Percentiles rank a stretch among this genome's conserved stretches.
phyloP scores from a whole-genome alignment of 2,329 filamentous ascomycete species.

The Claviceps sp. region DNA sequence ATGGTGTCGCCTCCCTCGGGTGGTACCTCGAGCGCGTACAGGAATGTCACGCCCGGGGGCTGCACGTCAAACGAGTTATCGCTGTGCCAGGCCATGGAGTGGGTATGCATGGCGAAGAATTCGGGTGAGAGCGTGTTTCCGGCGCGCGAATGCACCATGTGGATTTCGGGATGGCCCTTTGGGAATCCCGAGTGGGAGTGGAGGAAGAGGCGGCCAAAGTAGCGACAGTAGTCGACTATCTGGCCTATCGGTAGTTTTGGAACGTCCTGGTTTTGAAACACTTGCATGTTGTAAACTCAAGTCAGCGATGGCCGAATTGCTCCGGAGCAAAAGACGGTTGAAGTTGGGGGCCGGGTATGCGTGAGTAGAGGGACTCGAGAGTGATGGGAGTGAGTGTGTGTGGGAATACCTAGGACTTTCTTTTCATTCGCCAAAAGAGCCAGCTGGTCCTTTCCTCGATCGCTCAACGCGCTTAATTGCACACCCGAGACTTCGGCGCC shows the following conservation, averaged over 20 bases:
- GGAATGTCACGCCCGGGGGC: slow-evolving; percentile 69
- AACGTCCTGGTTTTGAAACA: slow-evolving; percentile 40
- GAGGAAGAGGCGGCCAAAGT: slow-evolving; percentile 58
- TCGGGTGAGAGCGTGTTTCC: slow-evolving; percentile 28
- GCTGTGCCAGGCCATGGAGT: slow-evolving; percentile 66
- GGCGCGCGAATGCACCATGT: slow-evolving; percentile 52
- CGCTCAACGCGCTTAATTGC: slow-evolving; percentile 48
- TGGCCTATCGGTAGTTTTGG: slow-evolving; percentile 47
- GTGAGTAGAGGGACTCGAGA: not conserved
- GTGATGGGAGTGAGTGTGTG: too few relatives aligned
- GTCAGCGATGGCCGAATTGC: too few relatives aligned
- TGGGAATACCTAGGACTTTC: slow-evolving; percentile 54
- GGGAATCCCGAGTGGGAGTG: slow-evolving; percentile 60
- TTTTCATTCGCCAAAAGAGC: slow-evolving; percentile 51
- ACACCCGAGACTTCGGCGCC: slow-evolving; percentile 50
- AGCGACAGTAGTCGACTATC: slow-evolving; percentile 49
- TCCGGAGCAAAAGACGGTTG: too few relatives aligned
- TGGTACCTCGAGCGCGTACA: slow-evolving; percentile 67
- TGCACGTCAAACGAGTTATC: slow-evolving; percentile 74
- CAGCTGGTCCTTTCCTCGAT: slow-evolving; percentile 51
- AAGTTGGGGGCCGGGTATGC: not conserved
- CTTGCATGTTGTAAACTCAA: not conserved
- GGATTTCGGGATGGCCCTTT: slow-evolving; percentile 50
- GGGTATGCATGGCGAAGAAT: slow-evolving; percentile 42
- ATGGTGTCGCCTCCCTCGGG: slow-evolving; percentile 35